Evolutionary conservation across 2,329 filamentous ascomycete species (phyloP).

Genomic region (Madurella fahalii): DNA sequence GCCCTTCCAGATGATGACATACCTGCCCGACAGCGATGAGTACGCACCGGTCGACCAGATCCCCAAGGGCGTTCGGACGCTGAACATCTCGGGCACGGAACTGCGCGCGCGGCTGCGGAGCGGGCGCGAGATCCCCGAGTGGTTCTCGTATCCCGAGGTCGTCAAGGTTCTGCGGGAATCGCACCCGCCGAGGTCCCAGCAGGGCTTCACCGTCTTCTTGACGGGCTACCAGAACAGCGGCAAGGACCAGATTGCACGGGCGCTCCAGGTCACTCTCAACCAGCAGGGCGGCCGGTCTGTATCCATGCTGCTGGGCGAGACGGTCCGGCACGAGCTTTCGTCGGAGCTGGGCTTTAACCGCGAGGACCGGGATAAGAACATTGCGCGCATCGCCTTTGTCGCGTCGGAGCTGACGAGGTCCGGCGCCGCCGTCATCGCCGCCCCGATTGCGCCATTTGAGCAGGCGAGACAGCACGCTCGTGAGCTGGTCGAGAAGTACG

Average conservation of each 20-base stretch:
- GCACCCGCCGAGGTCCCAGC: slow-evolving; percentile 82
- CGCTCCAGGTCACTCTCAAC: slow-evolving; percentile 94
- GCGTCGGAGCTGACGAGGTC: slow-evolving; percentile 90
- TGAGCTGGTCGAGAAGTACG: slow-evolving; percentile 81
- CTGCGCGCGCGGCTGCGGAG: slow-evolving; percentile 87
- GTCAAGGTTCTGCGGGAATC: slow-evolving; percentile 94
- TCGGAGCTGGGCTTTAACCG: slow-evolving; percentile 93
- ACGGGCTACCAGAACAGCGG: slow-evolving; percentile 95
- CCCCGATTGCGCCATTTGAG: slow-evolving; percentile 93
- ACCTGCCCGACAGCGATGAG: slow-evolving; percentile 94
- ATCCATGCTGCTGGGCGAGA: slow-evolving; percentile 91
- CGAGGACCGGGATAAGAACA: slow-evolving; percentile 90
- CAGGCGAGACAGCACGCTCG: slow-evolving; percentile 70
- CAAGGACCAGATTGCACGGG: slow-evolving; percentile 94
- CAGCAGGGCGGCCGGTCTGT: slow-evolving; percentile 95
- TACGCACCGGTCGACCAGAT: slow-evolving; percentile 94
- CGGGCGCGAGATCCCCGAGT: slow-evolving; percentile 92
- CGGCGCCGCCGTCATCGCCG: slow-evolving; percentile 90
- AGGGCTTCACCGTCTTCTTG: slow-evolving; percentile 98
- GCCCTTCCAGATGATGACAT: slow-evolving; percentile 99
- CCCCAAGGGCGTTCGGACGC: slow-evolving; percentile 73
- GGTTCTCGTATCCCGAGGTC: slow-evolving; percentile 99
- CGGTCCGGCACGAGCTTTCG: slow-evolving; percentile 86
- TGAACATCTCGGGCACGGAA: slow-evolving; percentile 85
- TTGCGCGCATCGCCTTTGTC: slow-evolving; percentile 93